These are phyloP conservation scores for Wallacemonas sp. DNA, from an alignment of 208 protist species.

Conservation along the genomic window DNA sequence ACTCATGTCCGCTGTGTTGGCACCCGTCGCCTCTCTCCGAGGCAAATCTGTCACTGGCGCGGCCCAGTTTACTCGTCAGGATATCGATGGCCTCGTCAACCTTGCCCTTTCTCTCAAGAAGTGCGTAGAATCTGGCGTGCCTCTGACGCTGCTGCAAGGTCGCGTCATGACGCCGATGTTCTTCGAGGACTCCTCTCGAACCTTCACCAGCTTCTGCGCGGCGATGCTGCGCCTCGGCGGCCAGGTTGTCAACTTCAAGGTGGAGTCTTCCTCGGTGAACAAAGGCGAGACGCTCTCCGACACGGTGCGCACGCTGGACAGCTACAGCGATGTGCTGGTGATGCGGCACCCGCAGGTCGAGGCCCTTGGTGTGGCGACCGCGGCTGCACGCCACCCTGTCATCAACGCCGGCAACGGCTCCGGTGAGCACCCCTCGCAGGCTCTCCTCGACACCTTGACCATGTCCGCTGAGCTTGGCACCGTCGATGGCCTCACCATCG, in stretches of 20 bases:
- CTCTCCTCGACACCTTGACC: constrained; percentile 97
- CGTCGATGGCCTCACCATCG: constrained; percentile 92
- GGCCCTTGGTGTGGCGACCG: constrained; percentile 70
- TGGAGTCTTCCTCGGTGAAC: constrained; percentile 72
- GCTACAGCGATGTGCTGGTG: constrained; percentile 96
- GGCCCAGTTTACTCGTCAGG: constrained; percentile 59
- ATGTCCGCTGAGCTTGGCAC: constrained; percentile 94
- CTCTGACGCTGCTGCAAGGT: constrained; percentile 59
- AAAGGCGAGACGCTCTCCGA: constrained; percentile 88
- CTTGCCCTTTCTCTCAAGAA: constrained; percentile 53
- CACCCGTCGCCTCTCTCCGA: constrained; percentile 61
- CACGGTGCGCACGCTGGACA: constrained; percentile 78
- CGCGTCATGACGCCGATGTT: constrained; percentile 86
- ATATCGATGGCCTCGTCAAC: constrained; percentile 68
- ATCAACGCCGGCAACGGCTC: constrained; percentile 98
- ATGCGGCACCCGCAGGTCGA: constrained; percentile 95
- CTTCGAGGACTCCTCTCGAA: constrained; percentile 85
- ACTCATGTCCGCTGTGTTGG: constrained; percentile 16
- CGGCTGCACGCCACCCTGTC: constrained; percentile 71
- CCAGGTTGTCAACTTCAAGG: constrained; percentile 79
- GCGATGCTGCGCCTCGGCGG: constrained; percentile 87
- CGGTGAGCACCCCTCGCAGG: constrained; percentile 98
- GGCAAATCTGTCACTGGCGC: constrained; percentile 67
- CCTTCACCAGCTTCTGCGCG: constrained; percentile 76
- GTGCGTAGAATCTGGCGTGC: constrained; percentile 49